These are phyloP conservation scores for Nicotiana rustica DNA, from an alignment of 305 asterid species.

Conservation along the genomic window DNA sequence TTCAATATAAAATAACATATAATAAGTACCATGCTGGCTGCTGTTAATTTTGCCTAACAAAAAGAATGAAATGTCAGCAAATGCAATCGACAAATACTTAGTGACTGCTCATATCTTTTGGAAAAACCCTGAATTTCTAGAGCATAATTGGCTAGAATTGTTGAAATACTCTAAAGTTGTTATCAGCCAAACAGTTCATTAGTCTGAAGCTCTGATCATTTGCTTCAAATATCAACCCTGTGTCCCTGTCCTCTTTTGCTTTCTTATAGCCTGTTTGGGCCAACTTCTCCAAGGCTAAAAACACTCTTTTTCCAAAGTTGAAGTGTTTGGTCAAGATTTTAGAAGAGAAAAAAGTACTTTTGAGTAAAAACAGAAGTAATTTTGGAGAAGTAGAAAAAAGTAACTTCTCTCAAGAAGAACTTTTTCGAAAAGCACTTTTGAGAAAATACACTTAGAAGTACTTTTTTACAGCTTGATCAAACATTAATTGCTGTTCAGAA, in stretches of 20 bases:
- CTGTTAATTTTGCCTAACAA: not conserved
- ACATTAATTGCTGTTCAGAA: too few species aligned
- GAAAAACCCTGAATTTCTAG: constrained; percentile 21
- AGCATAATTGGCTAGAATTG: not conserved
- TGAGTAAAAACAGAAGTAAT: too few species aligned
- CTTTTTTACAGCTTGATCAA: too few species aligned
- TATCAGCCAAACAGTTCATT: constrained; percentile 17
- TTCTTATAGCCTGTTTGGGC: not conserved
- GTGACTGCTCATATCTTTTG: not conserved
- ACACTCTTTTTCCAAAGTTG: too few species aligned
- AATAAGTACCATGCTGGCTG: not conserved
- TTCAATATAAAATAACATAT: not conserved
- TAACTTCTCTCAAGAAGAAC: too few species aligned
- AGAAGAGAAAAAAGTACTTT: too few species aligned
- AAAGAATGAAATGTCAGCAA: constrained; percentile 26
- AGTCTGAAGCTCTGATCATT: not conserved
- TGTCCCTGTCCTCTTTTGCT: not conserved
- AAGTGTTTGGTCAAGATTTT: too few species aligned
- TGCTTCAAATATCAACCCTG: not conserved
- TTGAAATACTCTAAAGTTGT: not conserved
- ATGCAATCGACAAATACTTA: constrained; percentile 9
- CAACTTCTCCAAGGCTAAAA: too few species aligned
- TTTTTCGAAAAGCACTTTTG: too few species aligned
- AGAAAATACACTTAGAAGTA: too few species aligned
- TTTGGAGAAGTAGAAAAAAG: too few species aligned